Evolutionary conservation across 768 basidiomycete species (phyloP), one percentile per base, ranked within the genome.

Genomic region (Amanita muscaria): DNA sequence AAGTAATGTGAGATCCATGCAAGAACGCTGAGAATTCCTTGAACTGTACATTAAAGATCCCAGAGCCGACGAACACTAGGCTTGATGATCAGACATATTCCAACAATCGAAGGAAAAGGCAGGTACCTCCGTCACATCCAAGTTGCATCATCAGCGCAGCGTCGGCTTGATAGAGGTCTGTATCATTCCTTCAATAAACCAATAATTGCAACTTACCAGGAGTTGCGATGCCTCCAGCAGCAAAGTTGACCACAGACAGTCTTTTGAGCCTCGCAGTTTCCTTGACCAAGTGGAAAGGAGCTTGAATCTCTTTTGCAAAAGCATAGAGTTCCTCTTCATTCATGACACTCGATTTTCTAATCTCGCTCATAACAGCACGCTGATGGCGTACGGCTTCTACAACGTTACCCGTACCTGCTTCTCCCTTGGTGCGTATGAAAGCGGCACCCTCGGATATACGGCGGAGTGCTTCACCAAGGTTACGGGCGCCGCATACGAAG

Each of bases 71-170:
- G 55, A 99, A 99, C 24, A 99, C 94, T 88, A 59, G 27, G 46
- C 44, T 50, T 35, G 37, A 10, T 31, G 12, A 21, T 43, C 21
- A 44, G 15, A 42, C 11, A 3, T 11, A 21, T 42, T 14, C 21
- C 5, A 19, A 23, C 5, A 21, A 23, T 21, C 12, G 31, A 24
- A 35, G 12, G 7, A 29, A 6, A 12, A 29, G 44, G n/a, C 33
- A 62, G 80, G 50, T 57, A 92, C 92, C 86, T 70, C 93, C 91
- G 58, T 94, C 94, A 62, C 90, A 91, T 27, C 94, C 91, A 27
- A 98, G 77, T 59, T 94, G 91, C 93, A 98, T 98, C 94, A 97
- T 96, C 51, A 97, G 64, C 3, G 96, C 96, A 12, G 94, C 94
- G 63, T 99, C 94, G 53, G 88, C 91, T 80, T 63, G 21, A 53